Evolutionary conservation across 2,329 filamentous ascomycete genomes (phyloP), one percentile per base, ranked within the genome.

Genomic region (Chaetomiaceae sp.): DNA sequence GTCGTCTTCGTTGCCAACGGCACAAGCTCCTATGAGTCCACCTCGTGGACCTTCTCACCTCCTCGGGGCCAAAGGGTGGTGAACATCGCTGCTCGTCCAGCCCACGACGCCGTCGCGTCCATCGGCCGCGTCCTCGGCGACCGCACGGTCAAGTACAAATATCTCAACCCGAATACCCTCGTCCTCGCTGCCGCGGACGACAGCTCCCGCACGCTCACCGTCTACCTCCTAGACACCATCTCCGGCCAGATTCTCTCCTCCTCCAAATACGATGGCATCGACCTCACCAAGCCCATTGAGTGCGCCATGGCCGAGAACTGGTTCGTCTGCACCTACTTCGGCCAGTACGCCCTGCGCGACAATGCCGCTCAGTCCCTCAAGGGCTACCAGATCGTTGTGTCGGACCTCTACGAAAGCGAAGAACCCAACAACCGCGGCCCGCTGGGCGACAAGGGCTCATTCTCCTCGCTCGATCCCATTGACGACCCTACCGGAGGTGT

Each of bases 81-180:
- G 6, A 74, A 79, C 40, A 76, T 94, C 34, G 85, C 84, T 2
- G 78, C 84, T 16, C 80, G 85, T 43, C 84, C 89, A 9, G 66
- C 79, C 2, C 86, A 92, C 59, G 91, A 99, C 62, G 90, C 90
- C 0, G 85, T 97, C 43, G 92, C 94, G 3, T 97, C 94, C 0
- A 96, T 99, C 62, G 94, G 94, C 9, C 90, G 89, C 54, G 94
- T 97, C 1, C 80, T 99, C 20, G 91, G 90, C 23, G 87, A 99
- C 65, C 83, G 94, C 38, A 85, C 85, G n/a, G 94, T 99, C 43
- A 81, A 92, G 58, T 99, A 99, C 81, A 99, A 99, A 73, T 97
- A 97, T 67, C 74, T 99, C 36, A 96, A 95, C 72, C 84, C 89
- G 0, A 96, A 95, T 70, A 80, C 89, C 6, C 76, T 90, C 2